phyloP scores from a whole-genome alignment of 2,329 filamentous ascomycete genomes.

The Hypoxylon sp. region DNA sequence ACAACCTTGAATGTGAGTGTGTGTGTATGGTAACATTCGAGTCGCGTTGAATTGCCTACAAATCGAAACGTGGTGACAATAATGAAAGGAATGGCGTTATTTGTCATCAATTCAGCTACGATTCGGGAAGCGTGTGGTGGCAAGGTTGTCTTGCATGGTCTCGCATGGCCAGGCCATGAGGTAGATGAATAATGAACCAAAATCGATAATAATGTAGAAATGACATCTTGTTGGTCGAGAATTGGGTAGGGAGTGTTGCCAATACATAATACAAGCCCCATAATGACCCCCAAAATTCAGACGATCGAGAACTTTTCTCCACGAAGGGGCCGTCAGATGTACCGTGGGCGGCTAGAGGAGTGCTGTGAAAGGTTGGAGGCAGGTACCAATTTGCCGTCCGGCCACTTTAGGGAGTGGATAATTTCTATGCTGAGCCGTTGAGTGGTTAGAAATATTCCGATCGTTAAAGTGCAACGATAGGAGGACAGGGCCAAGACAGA shows the following conservation, averaged over 20 bases:
- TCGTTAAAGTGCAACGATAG: slow-evolving; percentile 52
- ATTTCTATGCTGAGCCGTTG: slow-evolving; percentile 47
- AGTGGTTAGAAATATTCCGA: slow-evolving; percentile 52
- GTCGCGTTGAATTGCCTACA: slow-evolving; percentile 44
- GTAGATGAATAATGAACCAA: slow-evolving; percentile 44
- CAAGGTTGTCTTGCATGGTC: slow-evolving; percentile 45
- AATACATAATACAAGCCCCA: slow-evolving; percentile 33
- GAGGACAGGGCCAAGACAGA: slow-evolving; percentile 47
- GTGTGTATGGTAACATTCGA: slow-evolving; percentile 44
- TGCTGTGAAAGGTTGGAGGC: slow-evolving; percentile 59
- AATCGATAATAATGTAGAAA: slow-evolving; percentile 32
- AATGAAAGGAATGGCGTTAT: slow-evolving; percentile 30
- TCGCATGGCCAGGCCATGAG: slow-evolving; percentile 40
- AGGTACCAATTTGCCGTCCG: slow-evolving; percentile 53
- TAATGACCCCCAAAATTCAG: slow-evolving; percentile 44
- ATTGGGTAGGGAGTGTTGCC: slow-evolving; percentile 39
- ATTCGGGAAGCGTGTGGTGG: slow-evolving; percentile 33
- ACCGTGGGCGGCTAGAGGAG: slow-evolving; percentile 59
- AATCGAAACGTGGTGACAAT: slow-evolving; percentile 35
- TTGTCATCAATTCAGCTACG: slow-evolving; percentile 36
- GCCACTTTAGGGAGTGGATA: slow-evolving; percentile 52
- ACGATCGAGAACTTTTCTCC: slow-evolving; percentile 50
- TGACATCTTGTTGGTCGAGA: slow-evolving; percentile 39
- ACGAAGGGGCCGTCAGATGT: slow-evolving; percentile 47
- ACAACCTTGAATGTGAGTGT: slow-evolving; percentile 39